Base-by-base conservation (phyloP, 2,329 filamentous ascomycete species). In the Fusarium poae region DNA sequence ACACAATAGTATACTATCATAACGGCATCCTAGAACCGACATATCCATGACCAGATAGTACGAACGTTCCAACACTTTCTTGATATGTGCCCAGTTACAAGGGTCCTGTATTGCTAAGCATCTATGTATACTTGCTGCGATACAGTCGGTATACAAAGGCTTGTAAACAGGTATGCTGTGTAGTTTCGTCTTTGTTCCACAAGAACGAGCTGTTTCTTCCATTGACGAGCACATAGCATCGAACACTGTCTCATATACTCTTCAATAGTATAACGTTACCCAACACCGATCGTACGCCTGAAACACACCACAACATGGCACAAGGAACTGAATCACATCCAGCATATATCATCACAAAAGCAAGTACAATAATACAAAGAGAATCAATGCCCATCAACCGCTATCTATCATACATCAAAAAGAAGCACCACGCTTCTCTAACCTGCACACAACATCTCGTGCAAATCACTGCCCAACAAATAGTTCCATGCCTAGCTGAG, bases 371-470 rank as follows among this genome's bases (percentile, higher is more conserved):
- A 23, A 48, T 42, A 67, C 44, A 58, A 54, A 58, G 40, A 58
- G 37, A 58, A 50, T 45, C 55, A 37, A 53, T 62, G n/a, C 27
- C 56, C 34, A 45, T 62, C 50, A 57, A 55, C 45, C 30, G 23
- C 46, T 65, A 55, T 71, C 52, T 70, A 70, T 70, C 60, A 44
- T 70, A 71, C 67, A 70, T 49, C 15, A 37, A 63, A 63, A 40
- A 18, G 30, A 55, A 20, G 43, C 25, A 63, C 18, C 59, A 44
- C 58, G 30, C 46, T 37, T 44, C 44, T 57, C 57, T 49, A 54
- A 42, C 42, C 53, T 48, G 40, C 49, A 61, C 62, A 59, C 52
- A 56, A 59, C 49, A 16, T 48, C 51, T 51, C 40, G 46, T 53
- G 49, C 44, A 49, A 55, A 27, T 15, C 27, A 29, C 46, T 46